A percentile compares a stretch with the other conserved stretches of the same genome.
Conservation (phyloP, 2,329 filamentous ascomycete species). For the Colletotrichum destructivum region DNA sequence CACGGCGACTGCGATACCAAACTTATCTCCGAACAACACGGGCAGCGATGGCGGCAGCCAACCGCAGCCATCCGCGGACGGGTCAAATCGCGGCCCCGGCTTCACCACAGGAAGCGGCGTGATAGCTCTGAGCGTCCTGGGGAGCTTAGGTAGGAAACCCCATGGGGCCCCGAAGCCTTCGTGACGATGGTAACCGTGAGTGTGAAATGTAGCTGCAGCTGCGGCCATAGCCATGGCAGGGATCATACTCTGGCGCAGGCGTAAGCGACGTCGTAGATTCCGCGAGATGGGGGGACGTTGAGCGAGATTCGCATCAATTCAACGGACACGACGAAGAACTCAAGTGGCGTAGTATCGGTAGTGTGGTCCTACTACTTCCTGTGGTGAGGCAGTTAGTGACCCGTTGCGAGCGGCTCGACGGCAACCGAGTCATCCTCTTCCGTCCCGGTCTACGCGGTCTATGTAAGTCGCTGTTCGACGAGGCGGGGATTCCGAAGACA, state of each 20-base stretch:
- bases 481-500: too few relatives aligned
- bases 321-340: too few relatives aligned
- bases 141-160: slow-evolving; percentile 8
- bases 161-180: background rate
- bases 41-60: background rate
- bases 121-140: slow-evolving; percentile 3
- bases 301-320: background rate
- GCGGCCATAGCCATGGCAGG: slow-evolving; percentile 8
- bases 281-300: background rate
- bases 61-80: slow-evolving; percentile 3
- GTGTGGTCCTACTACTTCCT: too few relatives aligned
- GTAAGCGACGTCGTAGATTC: background rate
- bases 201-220: background rate
- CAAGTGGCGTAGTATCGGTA: too few relatives aligned
- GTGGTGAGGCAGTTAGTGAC: too few relatives aligned
- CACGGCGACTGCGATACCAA: slow-evolving; percentile 7
- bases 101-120: slow-evolving; percentile 21
- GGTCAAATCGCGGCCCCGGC: background rate
- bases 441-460: too few relatives aligned
- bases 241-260: background rate
- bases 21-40: background rate
- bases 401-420: too few relatives aligned
- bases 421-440: too few relatives aligned
- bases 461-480: too few relatives aligned
- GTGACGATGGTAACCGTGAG: background rate